phyloP scores from a whole-genome alignment of 352 stramenopile genomes.

The Globisporangium perplexum region DNA sequence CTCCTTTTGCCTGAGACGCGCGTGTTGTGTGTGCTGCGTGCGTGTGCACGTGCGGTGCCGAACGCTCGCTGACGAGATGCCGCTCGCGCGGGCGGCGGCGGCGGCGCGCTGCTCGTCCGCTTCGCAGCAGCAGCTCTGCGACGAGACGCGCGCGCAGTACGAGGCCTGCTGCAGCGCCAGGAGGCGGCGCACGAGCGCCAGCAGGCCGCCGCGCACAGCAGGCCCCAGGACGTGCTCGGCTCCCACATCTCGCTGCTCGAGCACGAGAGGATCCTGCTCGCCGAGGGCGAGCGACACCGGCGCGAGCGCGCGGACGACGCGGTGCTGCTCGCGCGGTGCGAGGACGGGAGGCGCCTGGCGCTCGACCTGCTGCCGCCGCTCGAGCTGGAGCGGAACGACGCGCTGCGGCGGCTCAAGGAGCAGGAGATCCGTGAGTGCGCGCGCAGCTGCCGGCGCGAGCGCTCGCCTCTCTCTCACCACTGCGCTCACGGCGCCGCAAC shows the following conservation, averaged over 20 bases:
- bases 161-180: conserved; percentile 38
- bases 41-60: background rate
- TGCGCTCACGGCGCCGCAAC: background rate
- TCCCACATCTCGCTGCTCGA: conserved; percentile 45
- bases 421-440: conserved; percentile 15
- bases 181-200: conserved; percentile 39
- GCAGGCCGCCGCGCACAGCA: conserved; percentile 26
- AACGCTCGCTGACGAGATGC: background rate
- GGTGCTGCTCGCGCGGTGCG: conserved; percentile 13
- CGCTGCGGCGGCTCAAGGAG: conserved; percentile 20
- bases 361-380: conserved; percentile 30
- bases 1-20: background rate
- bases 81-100: background rate
- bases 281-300: conserved; percentile 14
- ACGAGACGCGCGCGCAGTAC: conserved; percentile 50
- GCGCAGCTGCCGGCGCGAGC: background rate
- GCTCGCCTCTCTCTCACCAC: background rate
- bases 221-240: conserved; percentile 37
- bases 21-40: background rate
- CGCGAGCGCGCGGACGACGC: conserved; percentile 19
- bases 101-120: no score
- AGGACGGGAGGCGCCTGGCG: conserved; percentile 21
- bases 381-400: conserved; percentile 29
- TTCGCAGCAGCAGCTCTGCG: conserved; percentile 30
- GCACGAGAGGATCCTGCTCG: conserved; percentile 37